Conservation (phyloP, 257 asterid genomes). For the Ilex asprella region DNA sequence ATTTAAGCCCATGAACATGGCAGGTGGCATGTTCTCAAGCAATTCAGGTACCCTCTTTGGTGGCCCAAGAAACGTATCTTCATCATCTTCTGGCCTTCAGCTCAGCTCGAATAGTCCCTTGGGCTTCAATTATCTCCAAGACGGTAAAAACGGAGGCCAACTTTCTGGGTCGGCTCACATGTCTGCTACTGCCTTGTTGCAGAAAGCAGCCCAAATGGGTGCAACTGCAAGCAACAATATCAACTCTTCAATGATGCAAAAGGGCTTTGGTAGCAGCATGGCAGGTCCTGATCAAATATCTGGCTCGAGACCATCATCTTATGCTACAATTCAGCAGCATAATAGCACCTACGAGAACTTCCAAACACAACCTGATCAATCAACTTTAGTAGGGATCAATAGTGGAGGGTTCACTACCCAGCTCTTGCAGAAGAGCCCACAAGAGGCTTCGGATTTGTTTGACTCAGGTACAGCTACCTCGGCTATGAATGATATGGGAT, state of each 20-base stretch:
- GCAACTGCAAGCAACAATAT: conserved; percentile 53
- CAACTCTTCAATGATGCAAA: conserved; percentile 82
- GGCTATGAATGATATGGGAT: conserved; percentile 42
- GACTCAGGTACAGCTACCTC: conserved; percentile 27
- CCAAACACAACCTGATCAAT: conserved; percentile 29
- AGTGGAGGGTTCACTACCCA: conserved; percentile 27
- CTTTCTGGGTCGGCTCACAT: conserved; percentile 47
- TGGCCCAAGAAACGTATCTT: conserved; percentile 45
- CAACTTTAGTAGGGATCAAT: conserved; percentile 10
- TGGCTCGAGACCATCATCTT: conserved; percentile 16
- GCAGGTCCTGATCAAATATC: conserved; percentile 43
- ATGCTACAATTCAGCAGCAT: conserved; percentile 11
- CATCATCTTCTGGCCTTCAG: conserved; percentile 69
- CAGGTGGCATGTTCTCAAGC: conserved; percentile 53
- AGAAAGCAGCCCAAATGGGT: conserved; percentile 87
- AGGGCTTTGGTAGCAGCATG: conserved; percentile 51
- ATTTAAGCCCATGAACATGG: conserved; percentile 78
- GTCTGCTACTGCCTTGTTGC: conserved; percentile 83
- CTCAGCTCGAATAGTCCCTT: conserved; percentile 56
- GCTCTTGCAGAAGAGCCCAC: conserved; percentile 37
- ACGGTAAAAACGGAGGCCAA: conserved; percentile 33
- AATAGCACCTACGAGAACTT: conserved; percentile 26
- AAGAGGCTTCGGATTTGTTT: conserved; percentile 32
- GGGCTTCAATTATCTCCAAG: conserved; percentile 41
- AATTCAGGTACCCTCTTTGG: conserved; percentile 54